Conservation (phyloP, 2,329 filamentous ascomycete species). For the Diaporthe vexans region DNA sequence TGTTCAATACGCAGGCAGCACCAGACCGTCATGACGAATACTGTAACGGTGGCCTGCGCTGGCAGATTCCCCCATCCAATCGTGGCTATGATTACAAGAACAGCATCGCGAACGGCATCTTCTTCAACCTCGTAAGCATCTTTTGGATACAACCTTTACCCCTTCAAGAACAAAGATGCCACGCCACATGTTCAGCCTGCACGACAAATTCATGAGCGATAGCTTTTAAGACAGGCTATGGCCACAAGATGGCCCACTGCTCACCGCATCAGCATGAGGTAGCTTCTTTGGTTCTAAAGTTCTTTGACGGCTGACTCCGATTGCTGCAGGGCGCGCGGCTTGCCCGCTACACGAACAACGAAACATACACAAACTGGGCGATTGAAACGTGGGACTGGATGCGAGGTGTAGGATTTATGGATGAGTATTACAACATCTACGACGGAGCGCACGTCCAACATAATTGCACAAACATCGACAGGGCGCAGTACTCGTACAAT, state of each 20-base stretch:
- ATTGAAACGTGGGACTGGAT: slow-evolving; percentile 66
- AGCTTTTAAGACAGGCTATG: too few species aligned
- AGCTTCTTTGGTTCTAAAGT: too few species aligned
- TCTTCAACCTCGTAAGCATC: slow-evolving; percentile 53
- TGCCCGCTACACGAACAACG: slow-evolving; percentile 68
- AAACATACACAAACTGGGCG: slow-evolving; percentile 67
- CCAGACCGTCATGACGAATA: slow-evolving; percentile 73
- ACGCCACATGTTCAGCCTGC: too few species aligned
- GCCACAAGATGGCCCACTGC: too few species aligned
- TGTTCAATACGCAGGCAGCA: slow-evolving; percentile 69
- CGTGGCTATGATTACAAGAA: slow-evolving; percentile 74
- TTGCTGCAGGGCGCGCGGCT: slow-evolving; percentile 60
- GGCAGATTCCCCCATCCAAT: slow-evolving; percentile 75
- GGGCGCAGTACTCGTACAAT: slow-evolving; percentile 73
- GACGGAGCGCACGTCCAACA: slow-evolving; percentile 67
- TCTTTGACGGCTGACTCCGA: too few species aligned
- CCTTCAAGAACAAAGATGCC: too few species aligned
- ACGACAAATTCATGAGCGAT: too few species aligned
- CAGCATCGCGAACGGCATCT: slow-evolving; percentile 56
- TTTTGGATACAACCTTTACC: too few species aligned
- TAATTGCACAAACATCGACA: slow-evolving; percentile 69
- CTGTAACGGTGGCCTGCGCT: slow-evolving; percentile 69
- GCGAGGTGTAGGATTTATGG: slow-evolving; percentile 59
- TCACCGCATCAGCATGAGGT: too few species aligned
- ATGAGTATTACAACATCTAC: slow-evolving; percentile 69